A percentile compares a stretch with the other conserved stretches of the same genome.
These are phyloP conservation scores for Phlebiopsis gigantea DNA, from an alignment of 768 basidiomycete species.

Conservation along the genomic window DNA sequence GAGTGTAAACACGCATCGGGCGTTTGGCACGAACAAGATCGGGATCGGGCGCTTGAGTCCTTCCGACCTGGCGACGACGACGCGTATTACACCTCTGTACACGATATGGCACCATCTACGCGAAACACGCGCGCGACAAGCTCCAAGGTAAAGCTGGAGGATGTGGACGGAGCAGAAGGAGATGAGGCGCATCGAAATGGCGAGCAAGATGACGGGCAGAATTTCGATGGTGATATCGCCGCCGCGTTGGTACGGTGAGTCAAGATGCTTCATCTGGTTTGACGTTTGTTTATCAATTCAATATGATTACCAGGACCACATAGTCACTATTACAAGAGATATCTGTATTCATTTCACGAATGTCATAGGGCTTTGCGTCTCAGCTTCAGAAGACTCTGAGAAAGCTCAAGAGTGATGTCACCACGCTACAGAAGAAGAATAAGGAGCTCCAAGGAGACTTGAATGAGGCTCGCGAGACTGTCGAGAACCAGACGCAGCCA, in stretches of 20 bases:
- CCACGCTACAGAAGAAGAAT: conserved; percentile 1
- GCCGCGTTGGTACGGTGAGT: neutral
- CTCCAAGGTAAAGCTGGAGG: neutral
- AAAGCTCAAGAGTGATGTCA: neutral
- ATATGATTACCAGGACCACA: neutral
- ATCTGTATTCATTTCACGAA: neutral
- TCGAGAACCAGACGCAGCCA: neutral
- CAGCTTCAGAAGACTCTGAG: neutral
- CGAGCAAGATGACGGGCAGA: neutral
- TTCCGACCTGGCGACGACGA: neutral
- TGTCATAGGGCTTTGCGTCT: neutral
- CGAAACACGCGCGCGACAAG: neutral
- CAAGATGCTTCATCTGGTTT: neutral
- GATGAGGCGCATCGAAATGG: neutral
- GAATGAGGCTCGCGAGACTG: neutral
- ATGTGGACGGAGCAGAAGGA: neutral
- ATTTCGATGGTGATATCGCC: neutral
- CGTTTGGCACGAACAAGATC: neutral
- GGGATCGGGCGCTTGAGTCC: neutral
- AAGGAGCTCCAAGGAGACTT: neutral
- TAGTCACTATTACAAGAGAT: neutral
- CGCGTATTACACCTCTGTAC: neutral
- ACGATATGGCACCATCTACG: conserved; percentile 2
- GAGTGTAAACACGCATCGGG: too few species aligned
- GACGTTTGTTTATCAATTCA: neutral